These are phyloP conservation scores for Penicillium dipodomyicola DNA, from an alignment of 495 filamentous ascomycete species.

Conservation along the genomic window DNA sequence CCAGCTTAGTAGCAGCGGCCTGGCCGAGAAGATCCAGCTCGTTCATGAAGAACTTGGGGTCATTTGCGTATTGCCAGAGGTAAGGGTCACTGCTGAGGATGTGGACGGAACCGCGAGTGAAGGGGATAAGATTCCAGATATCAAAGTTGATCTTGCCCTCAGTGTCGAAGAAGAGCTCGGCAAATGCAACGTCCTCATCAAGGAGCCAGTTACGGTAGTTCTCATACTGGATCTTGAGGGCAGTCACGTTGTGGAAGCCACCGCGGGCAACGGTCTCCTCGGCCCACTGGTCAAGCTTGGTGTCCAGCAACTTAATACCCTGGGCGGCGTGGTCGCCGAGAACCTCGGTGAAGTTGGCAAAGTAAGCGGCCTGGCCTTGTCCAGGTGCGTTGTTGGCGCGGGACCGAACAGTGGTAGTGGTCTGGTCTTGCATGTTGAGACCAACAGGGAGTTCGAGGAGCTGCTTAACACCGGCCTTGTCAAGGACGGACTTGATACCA, in stretches of 20 bases:
- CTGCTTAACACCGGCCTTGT: slow-evolving; percentile 48
- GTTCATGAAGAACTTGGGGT: slow-evolving; percentile 51
- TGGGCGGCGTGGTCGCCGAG: slow-evolving; percentile 22
- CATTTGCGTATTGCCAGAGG: slow-evolving; percentile 44
- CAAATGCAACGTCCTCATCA: slow-evolving; percentile 26
- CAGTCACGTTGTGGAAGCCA: slow-evolving; percentile 30
- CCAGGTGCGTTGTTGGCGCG: slow-evolving; percentile 10
- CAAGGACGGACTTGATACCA: slow-evolving; percentile 35
- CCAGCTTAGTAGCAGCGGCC: slow-evolving; percentile 48
- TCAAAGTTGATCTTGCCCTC: slow-evolving; percentile 39
- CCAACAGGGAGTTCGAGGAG: slow-evolving; percentile 53
- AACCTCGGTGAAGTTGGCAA: slow-evolving; percentile 29
- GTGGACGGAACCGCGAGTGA: slow-evolving; percentile 53
- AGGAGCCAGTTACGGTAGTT: slow-evolving; percentile 33
- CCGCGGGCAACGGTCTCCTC: slow-evolving; percentile 25
- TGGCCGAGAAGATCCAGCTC: slow-evolving; percentile 48
- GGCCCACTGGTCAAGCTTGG: slow-evolving; percentile 29
- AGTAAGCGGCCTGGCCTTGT: slow-evolving; percentile 32
- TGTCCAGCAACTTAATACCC: slow-evolving; percentile 19
- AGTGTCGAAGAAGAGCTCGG: slow-evolving; percentile 30
- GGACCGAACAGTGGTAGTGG: slow-evolving; percentile 25
- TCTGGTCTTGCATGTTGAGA: slow-evolving; percentile 47
- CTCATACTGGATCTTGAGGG: slow-evolving; percentile 26
- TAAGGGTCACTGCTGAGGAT: slow-evolving; percentile 40
- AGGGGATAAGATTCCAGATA: slow-evolving; percentile 45